A percentile compares a stretch with the other conserved stretches of the same genome.
Evolutionary conservation across 2,329 filamentous ascomycete species (phyloP).

Genomic region (Colletotrichum orchidophilum): DNA sequence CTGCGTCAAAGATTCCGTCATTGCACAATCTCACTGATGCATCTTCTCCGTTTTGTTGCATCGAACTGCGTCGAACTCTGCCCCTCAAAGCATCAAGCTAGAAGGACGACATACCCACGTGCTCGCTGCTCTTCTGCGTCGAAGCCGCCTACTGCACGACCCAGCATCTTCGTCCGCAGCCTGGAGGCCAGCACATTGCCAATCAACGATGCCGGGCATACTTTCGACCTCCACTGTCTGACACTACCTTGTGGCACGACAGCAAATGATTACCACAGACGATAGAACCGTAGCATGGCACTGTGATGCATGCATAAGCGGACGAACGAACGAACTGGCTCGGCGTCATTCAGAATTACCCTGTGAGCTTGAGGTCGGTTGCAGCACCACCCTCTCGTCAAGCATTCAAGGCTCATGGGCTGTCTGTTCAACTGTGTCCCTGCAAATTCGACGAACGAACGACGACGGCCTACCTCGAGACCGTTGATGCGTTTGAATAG

Average conservation of each 20-base stretch:
- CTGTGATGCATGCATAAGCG: neutral
- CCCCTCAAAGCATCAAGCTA: neutral
- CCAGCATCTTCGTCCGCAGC: neutral
- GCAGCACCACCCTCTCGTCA: conserved; percentile 6
- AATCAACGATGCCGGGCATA: neutral
- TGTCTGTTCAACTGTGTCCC: neutral
- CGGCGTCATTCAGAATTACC: conserved; percentile 3
- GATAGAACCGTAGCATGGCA: conserved; percentile 18
- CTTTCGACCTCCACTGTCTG: conserved; percentile 14
- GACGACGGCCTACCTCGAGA: neutral
- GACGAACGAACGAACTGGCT: conserved; percentile 17
- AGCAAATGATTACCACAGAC: conserved; percentile 3
- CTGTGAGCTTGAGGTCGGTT: conserved; percentile 5
- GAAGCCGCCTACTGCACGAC: conserved; percentile 12
- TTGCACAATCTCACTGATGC: conserved; percentile 12
- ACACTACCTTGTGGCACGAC: conserved; percentile 23
- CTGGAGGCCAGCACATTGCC: conserved; percentile 19
- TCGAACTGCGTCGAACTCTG: neutral
- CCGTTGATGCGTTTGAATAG: neutral
- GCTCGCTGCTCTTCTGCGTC: conserved; percentile 4
- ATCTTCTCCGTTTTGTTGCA: neutral
- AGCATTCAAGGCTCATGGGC: neutral
- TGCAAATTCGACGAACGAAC: conserved; percentile 9
- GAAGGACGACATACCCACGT: conserved; percentile 20
- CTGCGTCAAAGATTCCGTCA: neutral